Conservation (phyloP, 345 rosid genomes). For the Bretschneidera sinensis region DNA sequence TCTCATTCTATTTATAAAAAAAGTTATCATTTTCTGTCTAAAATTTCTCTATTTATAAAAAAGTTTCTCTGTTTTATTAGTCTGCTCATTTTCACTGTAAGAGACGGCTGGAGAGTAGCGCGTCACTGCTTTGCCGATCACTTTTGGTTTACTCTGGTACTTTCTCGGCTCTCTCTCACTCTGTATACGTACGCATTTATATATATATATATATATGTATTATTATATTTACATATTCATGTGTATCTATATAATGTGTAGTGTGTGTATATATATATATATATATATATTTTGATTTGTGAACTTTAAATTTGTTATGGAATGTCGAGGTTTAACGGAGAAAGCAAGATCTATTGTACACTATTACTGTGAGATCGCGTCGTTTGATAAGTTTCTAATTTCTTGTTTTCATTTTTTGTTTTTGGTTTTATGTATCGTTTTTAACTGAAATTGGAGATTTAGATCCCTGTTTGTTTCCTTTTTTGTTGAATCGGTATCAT, state of each 20-base stretch:
- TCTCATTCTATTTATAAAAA: constrained; percentile 1
- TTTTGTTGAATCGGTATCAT: not conserved
- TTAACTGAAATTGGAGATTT: not conserved
- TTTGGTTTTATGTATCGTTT: not conserved
- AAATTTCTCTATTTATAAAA: not conserved
- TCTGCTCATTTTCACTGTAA: constrained; percentile 6
- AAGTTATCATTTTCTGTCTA: no score
- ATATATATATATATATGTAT: not conserved
- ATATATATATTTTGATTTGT: not conserved
- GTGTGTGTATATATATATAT: not conserved
- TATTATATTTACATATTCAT: no score
- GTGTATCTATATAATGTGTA: no score
- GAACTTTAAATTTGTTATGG: not conserved
- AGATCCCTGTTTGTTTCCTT: constrained; percentile 13
- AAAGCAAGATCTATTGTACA: constrained; percentile 4
- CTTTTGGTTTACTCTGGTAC: constrained; percentile 8
- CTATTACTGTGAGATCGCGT: constrained; percentile 19
- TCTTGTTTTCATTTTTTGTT: not conserved
- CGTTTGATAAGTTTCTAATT: not conserved
- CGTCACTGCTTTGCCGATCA: constrained; percentile 6
- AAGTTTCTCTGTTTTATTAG: not conserved
- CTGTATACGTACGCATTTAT: not conserved
- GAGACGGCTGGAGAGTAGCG: constrained; percentile 2
- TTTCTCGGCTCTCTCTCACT: not conserved
- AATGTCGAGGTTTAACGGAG: not conserved